Evolutionary conservation across 192 early-diverging fungal species (phyloP).

Genomic region (Phlyctochytrium arcticum): DNA sequence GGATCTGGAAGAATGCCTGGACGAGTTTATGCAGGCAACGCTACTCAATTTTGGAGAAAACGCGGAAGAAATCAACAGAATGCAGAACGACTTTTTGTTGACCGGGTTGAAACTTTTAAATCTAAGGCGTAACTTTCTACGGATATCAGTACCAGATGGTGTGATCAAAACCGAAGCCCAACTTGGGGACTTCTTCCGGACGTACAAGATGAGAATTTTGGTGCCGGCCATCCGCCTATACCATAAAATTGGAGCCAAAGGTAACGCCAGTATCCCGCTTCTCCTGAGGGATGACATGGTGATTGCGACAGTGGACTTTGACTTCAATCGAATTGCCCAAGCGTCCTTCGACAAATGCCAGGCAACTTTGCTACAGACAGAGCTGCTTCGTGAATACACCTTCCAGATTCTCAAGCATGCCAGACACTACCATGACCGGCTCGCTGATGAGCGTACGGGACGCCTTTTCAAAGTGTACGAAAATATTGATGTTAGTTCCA

Average conservation of each 20-base stretch:
- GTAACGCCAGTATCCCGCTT: constrained; percentile 34
- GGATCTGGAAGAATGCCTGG: constrained; percentile 49
- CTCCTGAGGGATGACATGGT: constrained; percentile 46
- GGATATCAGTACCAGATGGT: constrained; percentile 6
- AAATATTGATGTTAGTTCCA: constrained; percentile 29
- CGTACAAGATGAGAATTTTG: constrained; percentile 47
- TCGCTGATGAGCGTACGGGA: constrained; percentile 49
- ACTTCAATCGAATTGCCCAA: constrained; percentile 46
- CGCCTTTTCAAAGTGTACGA: constrained; percentile 47
- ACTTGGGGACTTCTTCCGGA: constrained; percentile 34
- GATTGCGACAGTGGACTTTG: constrained; percentile 37
- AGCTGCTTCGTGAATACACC: constrained; percentile 43
- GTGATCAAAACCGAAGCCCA: constrained; percentile 24
- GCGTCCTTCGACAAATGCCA: constrained; percentile 51
- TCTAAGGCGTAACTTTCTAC: constrained; percentile 36
- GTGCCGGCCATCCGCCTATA: constrained; percentile 45
- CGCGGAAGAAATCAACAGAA: constrained; percentile 42
- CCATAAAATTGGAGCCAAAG: constrained; percentile 44
- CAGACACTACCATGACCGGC: constrained; percentile 31
- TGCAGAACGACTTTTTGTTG: constrained; percentile 41
- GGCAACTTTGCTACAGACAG: constrained; percentile 37
- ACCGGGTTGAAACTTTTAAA: constrained; percentile 34
- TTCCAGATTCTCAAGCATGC: constrained; percentile 29
- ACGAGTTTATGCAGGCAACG: constrained; percentile 39
- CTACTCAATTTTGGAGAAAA: constrained; percentile 46